Conservation (phyloP, 2,329 filamentous ascomycete species). For the Clarireedia paspali region DNA sequence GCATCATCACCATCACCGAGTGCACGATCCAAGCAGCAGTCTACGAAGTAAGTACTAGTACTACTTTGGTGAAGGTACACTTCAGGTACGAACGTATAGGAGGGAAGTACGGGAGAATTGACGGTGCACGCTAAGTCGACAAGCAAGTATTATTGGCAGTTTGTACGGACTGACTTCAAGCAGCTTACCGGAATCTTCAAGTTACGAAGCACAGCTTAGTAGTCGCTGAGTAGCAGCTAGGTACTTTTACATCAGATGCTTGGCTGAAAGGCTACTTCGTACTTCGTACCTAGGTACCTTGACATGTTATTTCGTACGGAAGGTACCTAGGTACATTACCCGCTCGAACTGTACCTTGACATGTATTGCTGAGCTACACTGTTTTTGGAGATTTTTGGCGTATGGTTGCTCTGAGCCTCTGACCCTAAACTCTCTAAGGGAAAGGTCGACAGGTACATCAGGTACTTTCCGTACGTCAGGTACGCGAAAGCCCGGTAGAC, state of each 20-base stretch:
- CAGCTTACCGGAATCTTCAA: background rate
- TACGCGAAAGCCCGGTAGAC: background rate
- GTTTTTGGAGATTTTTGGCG: background rate
- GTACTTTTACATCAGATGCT: background rate
- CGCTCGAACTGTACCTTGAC: background rate
- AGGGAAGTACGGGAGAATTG: too few relatives aligned
- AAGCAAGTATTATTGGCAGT: too few relatives aligned
- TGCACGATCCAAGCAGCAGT: too few relatives aligned
- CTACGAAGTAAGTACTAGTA: too few relatives aligned
- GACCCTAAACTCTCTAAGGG: background rate
- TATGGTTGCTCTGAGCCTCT: background rate
- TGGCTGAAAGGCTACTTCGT: background rate
- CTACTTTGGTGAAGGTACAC: too few relatives aligned
- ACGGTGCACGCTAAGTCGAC: too few relatives aligned
- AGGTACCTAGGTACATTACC: too few relatives aligned
- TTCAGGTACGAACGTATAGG: too few relatives aligned
- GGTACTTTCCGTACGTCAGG: background rate
- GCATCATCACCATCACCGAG: too few relatives aligned
- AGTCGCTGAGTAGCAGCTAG: background rate
- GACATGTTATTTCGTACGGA: background rate
- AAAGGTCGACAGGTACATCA: background rate
- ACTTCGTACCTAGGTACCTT: background rate
- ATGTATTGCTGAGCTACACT: background rate
- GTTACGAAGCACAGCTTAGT: background rate
- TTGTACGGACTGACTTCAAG: too few relatives aligned